Evolutionary conservation across 2,329 filamentous ascomycete genomes (phyloP), one percentile per base, ranked within the genome.

Genomic region (Sporothrix sp.): DNA sequence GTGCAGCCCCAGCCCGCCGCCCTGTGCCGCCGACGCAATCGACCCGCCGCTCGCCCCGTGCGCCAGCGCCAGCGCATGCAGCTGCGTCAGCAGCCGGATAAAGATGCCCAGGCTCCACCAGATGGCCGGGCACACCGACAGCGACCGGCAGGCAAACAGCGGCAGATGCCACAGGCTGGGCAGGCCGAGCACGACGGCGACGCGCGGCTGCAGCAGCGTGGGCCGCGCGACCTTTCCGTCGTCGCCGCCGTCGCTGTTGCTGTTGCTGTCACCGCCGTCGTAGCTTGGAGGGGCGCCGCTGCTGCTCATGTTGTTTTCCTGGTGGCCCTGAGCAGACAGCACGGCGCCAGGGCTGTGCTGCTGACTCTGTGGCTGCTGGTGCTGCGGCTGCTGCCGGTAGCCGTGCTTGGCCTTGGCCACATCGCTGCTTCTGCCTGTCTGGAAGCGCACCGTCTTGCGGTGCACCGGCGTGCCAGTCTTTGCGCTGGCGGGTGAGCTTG

Each of bases 111-210:
- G 61, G 13, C 81, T 85, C 81, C 82, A 88, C 75, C 77, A 85
- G 42, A 81, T 71, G 47, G 83, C 82, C 14, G 87, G 85, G 20
- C 76, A 73, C 48, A 85, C 80, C 53, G 84, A 87, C 55, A 85
- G 68, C 21, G 84, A 78, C n/a, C 87, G 81, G 58, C 84, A 82
- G 55, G 83, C 71, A 56, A 88, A 79, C 50, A 91, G 74, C 52
- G 83, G 82, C 37, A 84, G 72, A 63, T 90, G 82, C 82, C 85
- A 91, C 55, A 73, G 74, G 55, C 74, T 73, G 49, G 84, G 81
- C 14, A 93, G 79, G 47, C 86, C 85, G 42, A 91, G 75, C 28
- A 87, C 77, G 59, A 89, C 84, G 56, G 86, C 86, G 51, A 91
- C 80, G 51, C 85, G 84, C 11, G 86, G 86, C 61, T 89, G 85